Evolutionary conservation across 2,329 filamentous ascomycete species (phyloP).

Genomic region (Fusarium brevicatenulatum): DNA sequence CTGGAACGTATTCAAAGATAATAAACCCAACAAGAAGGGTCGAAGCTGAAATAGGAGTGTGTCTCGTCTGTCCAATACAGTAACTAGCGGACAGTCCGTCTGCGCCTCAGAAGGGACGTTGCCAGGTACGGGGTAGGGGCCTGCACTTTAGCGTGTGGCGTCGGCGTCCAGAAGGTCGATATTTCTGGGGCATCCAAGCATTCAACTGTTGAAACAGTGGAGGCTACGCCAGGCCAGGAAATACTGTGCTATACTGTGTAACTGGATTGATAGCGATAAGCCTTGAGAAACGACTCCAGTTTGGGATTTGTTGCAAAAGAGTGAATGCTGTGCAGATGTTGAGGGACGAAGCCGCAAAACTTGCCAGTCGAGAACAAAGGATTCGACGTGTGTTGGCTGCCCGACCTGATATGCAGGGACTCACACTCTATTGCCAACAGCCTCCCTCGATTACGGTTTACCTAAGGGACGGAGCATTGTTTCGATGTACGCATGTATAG

Average conservation of each 20-base stretch:
- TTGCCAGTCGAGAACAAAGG: conserved; percentile 2
- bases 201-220: conserved; percentile 25
- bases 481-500: background rate
- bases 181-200: conserved; percentile 36
- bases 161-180: conserved; percentile 32
- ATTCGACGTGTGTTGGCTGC: background rate
- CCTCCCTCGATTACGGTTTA: background rate
- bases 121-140: conserved; percentile 34
- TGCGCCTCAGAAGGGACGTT: conserved; percentile 41
- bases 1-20: conserved; percentile 35
- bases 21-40: conserved; percentile 34
- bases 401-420: conserved; percentile 19
- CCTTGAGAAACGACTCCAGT: background rate
- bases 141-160: conserved; percentile 34
- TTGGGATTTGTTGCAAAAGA: background rate
- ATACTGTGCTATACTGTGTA: conserved; percentile 9
- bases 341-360: background rate
- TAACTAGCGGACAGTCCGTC: conserved; percentile 26
- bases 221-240: conserved; percentile 9
- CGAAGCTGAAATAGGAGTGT: conserved; percentile 42
- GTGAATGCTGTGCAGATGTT: background rate
- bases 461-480: background rate
- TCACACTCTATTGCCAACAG: background rate
- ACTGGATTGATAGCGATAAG: background rate
- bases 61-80: conserved; percentile 13